phyloP scores from a whole-genome alignment of 768 basidiomycete genomes.

The Trametopsis cervina region DNA sequence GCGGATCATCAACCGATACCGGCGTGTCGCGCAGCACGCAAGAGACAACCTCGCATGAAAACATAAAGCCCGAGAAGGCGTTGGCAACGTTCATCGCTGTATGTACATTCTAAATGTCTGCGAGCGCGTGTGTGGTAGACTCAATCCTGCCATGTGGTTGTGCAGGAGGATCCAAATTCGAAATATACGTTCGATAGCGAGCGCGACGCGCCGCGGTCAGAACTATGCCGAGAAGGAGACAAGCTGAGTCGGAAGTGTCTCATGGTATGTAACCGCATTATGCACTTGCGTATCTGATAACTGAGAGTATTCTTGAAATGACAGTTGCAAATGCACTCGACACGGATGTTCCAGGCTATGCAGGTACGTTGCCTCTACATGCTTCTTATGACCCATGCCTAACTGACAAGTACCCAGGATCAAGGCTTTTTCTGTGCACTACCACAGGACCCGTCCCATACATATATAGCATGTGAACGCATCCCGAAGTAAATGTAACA shows the following conservation, averaged over 20 bases:
- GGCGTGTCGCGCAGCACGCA: slow-evolving; percentile 8
- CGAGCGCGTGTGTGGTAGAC: neutral
- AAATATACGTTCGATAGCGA: slow-evolving; percentile 60
- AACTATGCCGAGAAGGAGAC: slow-evolving; percentile 47
- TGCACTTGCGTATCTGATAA: neutral
- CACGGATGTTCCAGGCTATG: slow-evolving; percentile 61
- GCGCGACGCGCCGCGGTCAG: slow-evolving; percentile 46
- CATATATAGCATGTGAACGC: slow-evolving; percentile 66
- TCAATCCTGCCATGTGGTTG: neutral
- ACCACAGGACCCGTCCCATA: slow-evolving; percentile 57
- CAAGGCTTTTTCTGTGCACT: slow-evolving; percentile 64
- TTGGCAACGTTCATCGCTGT: slow-evolving; percentile 33
- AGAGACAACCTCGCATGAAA: slow-evolving; percentile 4
- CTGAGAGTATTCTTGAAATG: neutral
- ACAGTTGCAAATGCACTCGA: slow-evolving; percentile 59
- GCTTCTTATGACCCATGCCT: neutral
- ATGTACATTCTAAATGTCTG: slow-evolving; percentile 7
- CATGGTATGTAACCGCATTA: slow-evolving; percentile 38
- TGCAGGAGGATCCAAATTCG: slow-evolving; percentile 41
- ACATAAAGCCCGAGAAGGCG: slow-evolving; percentile 24
- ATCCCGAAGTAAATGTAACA: slow-evolving; percentile 42
- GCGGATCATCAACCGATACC: slow-evolving; percentile 15
- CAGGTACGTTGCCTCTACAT: slow-evolving; percentile 36
- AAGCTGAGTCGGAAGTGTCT: slow-evolving; percentile 45
- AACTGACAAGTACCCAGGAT: slow-evolving; percentile 29